Evolutionary conservation across 2,329 filamentous ascomycete species (phyloP), one percentile per base, ranked within the genome.

Genomic region (Thermomyces lanuginosus): DNA sequence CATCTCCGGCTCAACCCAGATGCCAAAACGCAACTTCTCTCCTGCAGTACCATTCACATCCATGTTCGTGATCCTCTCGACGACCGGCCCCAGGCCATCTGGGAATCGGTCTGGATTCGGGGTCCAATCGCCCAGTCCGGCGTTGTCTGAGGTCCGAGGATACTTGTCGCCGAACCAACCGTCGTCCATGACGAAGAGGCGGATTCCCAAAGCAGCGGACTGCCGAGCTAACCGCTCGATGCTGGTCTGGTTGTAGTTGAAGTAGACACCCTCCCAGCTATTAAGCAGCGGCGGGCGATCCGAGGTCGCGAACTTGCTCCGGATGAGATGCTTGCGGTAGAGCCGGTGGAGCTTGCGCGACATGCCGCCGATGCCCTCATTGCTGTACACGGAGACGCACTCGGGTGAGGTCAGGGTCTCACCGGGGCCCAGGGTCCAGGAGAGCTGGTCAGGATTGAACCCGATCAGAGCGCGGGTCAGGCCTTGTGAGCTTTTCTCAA

Each of bases 1-100:
- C 72, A 76, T 76, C 38, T 76, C 72, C 0, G 70, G 71, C 41
- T 76, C 72, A 2, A 76, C 58, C 72, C 72, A 76, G 3, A 76
- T 56, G 9, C 72, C 72, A 35, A 76, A 76, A 8, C 61, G 55
- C 24, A 76, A 44, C 2, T 62, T 55, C 0, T 54, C 49, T 0
- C 58, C 55, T 46, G 1, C 16, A 7, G 22, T 24, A 15, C 12
- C n/a, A 12, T 24, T 24, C n/a, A 24, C n/a, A 12, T 24, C 16
- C n/a, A 24, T 9, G 16, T 12, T 9, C 4, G 22, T 24, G n/a
- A 24, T 15, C 8, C 16, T 15, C 4, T 24, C 13, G n/a, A 72
- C 61, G 2, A 72, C 58, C 0, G 63, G 51, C 0, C 45, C 45
- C 0, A 76, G 45, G 0, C 71, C 72, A 4, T 66, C 41, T 0